Conservation (phyloP, 805 yeast species). For the Barnettozyma vustinii region DNA sequence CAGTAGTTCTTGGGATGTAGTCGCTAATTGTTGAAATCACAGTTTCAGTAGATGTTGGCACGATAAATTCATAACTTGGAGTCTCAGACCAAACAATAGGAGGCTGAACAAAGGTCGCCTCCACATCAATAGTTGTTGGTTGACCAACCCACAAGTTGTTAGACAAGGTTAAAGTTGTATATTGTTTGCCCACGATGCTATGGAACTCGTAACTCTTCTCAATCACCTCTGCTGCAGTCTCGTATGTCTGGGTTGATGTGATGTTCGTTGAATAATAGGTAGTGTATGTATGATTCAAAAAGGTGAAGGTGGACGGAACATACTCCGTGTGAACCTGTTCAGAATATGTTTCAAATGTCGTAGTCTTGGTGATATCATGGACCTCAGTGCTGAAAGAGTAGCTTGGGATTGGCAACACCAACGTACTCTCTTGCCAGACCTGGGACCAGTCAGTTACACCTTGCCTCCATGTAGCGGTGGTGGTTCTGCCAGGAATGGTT, state of each 20-base stretch:
- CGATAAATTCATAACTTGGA: constrained; percentile 12
- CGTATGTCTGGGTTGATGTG: constrained; percentile 1
- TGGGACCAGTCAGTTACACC: constrained; percentile 6
- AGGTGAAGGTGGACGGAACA: constrained; percentile 2
- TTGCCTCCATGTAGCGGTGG: not conserved
- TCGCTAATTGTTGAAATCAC: constrained; percentile 13
- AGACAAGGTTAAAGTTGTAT: constrained; percentile 14
- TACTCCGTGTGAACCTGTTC: constrained; percentile 6
- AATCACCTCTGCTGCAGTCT: constrained; percentile 1
- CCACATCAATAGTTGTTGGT: constrained; percentile 6
- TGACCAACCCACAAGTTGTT: constrained; percentile 16
- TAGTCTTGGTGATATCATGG: not conserved
- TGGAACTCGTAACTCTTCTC: constrained; percentile 3
- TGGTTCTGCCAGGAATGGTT: constrained; percentile 11
- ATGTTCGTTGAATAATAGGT: constrained; percentile 6
- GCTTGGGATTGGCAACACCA: constrained; percentile 15
- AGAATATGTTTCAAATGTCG: constrained; percentile 1
- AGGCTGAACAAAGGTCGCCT: constrained; percentile 1
- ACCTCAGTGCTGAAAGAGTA: constrained; percentile 7
- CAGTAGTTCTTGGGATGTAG: constrained; percentile 12
- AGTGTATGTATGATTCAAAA: constrained; percentile 12
- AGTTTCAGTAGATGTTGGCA: constrained; percentile 11
- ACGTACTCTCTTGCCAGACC: constrained; percentile 6
- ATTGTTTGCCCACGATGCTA: constrained; percentile 12
- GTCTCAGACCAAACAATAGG: constrained; percentile 7